Base-by-base conservation (phyloP, 1,284 basidiomycete genomes). In the Trichosporon ovoides region DNA sequence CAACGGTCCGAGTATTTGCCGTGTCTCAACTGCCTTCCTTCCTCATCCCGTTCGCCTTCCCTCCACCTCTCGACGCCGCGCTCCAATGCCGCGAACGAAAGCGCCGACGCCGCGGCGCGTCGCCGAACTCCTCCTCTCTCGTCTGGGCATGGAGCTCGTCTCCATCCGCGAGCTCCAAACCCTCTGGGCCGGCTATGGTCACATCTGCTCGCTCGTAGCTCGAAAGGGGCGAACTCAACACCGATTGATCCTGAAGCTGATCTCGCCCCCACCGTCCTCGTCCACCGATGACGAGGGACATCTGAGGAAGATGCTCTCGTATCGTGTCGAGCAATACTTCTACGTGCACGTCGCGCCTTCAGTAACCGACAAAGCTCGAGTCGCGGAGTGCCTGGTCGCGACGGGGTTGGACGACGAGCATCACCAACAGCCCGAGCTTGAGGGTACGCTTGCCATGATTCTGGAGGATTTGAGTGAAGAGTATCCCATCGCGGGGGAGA, bases 131-230 rank as follows among this genome's bases (percentile, higher is more conserved):
- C 56, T 57, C 18, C 56, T 57, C 14, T 9, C 31, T 3, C 38
- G 19, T 11, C 19, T 40, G 16, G 50, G 28, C 33, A 52, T 22
- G 12, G n/a, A 31, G 13, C 35, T 56, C 20, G 38, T 34, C 19
- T 20, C 49, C 9, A 7, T 51, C 28, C 34, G 52, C 31, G 28
- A 43, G 9, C 51, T 63, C n/a, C 58, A 63, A 24, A 60, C 61
- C 19, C 54, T 63, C 24, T 63, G 61, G 61, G 61, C 61, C 4
- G 61, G 61, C n/a, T 63, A 63, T 38, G 61, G 61, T 2, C 53
- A 58, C 22, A 55, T 63, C 18, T 56, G 56, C 48, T 52, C 56
- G 2, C 36, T 63, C 14, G 20, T 34, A 7, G 55, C 61, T 16
- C 19, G 14, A 20, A 28, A 22, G 3, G 18, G 22, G 0, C 16